phyloP scores from a whole-genome alignment of 2,329 filamentous ascomycete genomes.

The Aspergillus arachidicola region DNA sequence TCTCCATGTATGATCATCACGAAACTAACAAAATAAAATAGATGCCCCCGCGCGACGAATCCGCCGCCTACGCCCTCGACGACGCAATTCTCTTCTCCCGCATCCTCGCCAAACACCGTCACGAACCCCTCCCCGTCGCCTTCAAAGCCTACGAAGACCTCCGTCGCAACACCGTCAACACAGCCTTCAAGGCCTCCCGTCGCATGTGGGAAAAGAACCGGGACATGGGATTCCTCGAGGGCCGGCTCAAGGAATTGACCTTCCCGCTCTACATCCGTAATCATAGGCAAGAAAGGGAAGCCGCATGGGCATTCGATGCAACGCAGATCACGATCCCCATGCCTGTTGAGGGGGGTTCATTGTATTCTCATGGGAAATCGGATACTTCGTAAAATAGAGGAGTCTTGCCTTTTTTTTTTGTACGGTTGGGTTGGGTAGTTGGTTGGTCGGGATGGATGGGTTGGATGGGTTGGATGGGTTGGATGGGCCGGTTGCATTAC shows the following conservation, averaged over 20 bases:
- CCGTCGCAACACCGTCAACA: constrained; percentile 40
- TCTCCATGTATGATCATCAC: too few species aligned
- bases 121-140: constrained; percentile 33
- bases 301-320: constrained; percentile 42
- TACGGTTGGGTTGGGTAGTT: constrained; percentile 4
- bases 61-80: constrained; percentile 48
- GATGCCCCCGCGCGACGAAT: constrained; percentile 53
- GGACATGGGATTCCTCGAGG: constrained; percentile 40
- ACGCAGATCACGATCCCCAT: constrained; percentile 35
- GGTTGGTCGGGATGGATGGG: not conserved
- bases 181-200: constrained; percentile 43
- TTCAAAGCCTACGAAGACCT: constrained; percentile 44
- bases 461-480: too few species aligned
- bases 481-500: constrained; percentile 15
- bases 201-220: constrained; percentile 44
- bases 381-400: not conserved
- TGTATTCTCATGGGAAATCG: constrained; percentile 29
- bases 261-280: constrained; percentile 39
- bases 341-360: constrained; percentile 26
- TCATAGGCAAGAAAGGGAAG: constrained; percentile 29
- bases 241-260: constrained; percentile 42
- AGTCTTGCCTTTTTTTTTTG: not conserved
- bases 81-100: constrained; percentile 49
- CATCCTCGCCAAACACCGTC: constrained; percentile 37
- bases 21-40: constrained; percentile 23